Percentiles rank a stretch among this genome's conserved stretches.
phyloP scores from a whole-genome alignment of 2,329 filamentous ascomycete species.

The Didymella sp. region DNA sequence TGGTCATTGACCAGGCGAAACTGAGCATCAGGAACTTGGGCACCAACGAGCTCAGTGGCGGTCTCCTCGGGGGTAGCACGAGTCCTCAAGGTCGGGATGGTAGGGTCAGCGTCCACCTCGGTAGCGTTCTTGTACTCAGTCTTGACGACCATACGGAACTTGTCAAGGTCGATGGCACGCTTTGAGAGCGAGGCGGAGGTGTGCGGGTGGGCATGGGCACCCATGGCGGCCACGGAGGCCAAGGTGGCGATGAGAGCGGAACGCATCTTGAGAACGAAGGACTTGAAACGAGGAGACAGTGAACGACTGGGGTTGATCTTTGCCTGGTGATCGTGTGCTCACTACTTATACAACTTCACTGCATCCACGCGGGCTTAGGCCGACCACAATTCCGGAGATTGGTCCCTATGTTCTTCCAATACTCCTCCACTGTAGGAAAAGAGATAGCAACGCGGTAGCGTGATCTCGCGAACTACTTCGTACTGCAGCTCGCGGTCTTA shows the following conservation, averaged over 20 bases:
- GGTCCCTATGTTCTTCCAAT: constrained; percentile 3
- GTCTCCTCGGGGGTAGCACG: constrained; percentile 21
- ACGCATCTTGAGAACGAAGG: constrained; percentile 35
- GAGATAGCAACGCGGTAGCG: constrained; percentile 14
- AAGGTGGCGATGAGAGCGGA: constrained; percentile 41
- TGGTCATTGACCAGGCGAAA: constrained; percentile 20
- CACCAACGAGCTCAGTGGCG: constrained; percentile 16
- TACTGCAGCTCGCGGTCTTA: constrained; percentile 17
- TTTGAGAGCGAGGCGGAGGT: constrained; percentile 25
- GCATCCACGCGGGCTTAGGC: constrained; percentile 1
- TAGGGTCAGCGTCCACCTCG: constrained; percentile 19
- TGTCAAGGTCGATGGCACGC: constrained; percentile 41
- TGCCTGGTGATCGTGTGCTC: constrained; percentile 2
- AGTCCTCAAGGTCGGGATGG: constrained; percentile 16
- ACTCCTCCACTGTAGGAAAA: constrained; percentile 2
- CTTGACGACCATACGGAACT: constrained; percentile 40
- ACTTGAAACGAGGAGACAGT: constrained; percentile 22
- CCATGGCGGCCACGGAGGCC: constrained; percentile 36
- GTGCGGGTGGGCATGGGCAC: constrained; percentile 35
- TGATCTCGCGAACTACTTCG: constrained; percentile 15
- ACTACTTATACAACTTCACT: constrained; percentile 15
- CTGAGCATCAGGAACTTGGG: constrained; percentile 16
- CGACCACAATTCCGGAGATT: constrained; percentile 12
- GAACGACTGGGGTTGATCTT: constrained; percentile 20
- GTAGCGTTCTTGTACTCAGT: constrained; percentile 34